Evolutionary conservation across 768 basidiomycete species (phyloP).

Genomic region (Paxillus rubicundulus): DNA sequence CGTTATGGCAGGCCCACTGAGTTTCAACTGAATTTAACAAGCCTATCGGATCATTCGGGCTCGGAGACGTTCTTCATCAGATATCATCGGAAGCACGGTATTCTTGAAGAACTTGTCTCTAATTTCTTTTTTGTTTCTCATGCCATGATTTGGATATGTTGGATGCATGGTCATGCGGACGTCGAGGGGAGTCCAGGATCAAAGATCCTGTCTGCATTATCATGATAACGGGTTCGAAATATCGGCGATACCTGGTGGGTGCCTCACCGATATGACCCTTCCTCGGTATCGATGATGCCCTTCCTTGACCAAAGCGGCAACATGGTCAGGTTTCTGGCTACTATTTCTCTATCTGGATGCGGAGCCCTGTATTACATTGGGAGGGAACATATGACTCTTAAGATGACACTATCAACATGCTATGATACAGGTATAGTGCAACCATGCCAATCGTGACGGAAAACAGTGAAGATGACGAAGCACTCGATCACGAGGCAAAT

Average conservation of each 20-base stretch:
- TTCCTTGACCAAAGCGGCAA: not conserved
- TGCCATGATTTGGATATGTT: not conserved
- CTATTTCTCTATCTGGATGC: not conserved
- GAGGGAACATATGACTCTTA: conserved; percentile 6
- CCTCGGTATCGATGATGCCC: not conserved
- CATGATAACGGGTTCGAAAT: conserved; percentile 4
- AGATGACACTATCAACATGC: conserved; percentile 19
- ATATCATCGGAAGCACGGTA: not conserved
- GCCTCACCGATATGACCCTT: conserved; percentile 8
- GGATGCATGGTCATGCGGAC: not conserved
- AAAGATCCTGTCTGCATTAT: conserved; percentile 1
- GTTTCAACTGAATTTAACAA: too few species aligned
- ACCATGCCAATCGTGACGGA: conserved; percentile 17
- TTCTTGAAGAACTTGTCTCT: not conserved
- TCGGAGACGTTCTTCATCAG: not conserved
- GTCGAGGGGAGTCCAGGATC: not conserved
- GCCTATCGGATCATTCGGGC: not conserved
- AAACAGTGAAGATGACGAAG: conserved; percentile 1
- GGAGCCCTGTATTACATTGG: conserved; percentile 1
- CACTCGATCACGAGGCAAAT: not conserved
- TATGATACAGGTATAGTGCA: conserved; percentile 28
- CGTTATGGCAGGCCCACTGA: too few species aligned
- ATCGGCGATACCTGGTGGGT: not conserved
- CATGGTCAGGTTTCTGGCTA: not conserved
- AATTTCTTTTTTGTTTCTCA: too few species aligned